These are phyloP conservation scores for Eutrema heterophyllum DNA, from an alignment of 345 rosid genomes.

Conservation along the genomic window DNA sequence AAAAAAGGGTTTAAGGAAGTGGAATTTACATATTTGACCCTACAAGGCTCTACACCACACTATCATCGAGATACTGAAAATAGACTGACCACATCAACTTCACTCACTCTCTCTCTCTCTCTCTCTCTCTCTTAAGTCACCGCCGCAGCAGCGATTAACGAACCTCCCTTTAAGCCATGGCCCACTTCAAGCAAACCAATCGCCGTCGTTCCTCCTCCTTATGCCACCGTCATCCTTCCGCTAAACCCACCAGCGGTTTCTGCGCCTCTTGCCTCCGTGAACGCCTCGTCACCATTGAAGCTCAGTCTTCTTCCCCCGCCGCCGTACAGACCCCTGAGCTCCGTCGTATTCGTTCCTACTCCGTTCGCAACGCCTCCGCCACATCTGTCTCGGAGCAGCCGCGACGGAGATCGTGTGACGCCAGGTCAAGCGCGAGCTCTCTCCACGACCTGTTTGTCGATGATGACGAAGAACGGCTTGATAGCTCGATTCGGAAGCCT, in stretches of 20 bases:
- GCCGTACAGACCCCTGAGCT: conserved; percentile 16
- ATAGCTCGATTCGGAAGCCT: conserved; percentile 17
- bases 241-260: conserved; percentile 48
- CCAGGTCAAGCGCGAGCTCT: conserved; percentile 30
- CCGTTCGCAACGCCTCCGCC: conserved; percentile 19
- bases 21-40: conserved; percentile 2
- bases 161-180: conserved; percentile 34
- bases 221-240: conserved; percentile 61
- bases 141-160: conserved; percentile 20
- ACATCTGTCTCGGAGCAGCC: conserved; percentile 34
- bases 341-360: conserved; percentile 27
- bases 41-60: background rate
- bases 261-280: conserved; percentile 81
- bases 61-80: background rate
- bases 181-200: conserved; percentile 28
- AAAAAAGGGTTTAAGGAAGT: background rate
- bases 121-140: conserved; percentile 1
- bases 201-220: conserved; percentile 39
- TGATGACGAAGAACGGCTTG: conserved; percentile 35
- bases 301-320: conserved; percentile 32
- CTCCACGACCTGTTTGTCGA: conserved; percentile 41
- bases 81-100: background rate
- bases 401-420: conserved; percentile 52
- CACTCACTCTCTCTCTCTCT: background rate
- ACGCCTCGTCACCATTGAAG: conserved; percentile 59